A percentile compares a stretch with the other conserved stretches of the same genome.
phyloP scores from a whole-genome alignment of 2,329 filamentous ascomycete genomes.

The Cladophialophora yegresii region DNA sequence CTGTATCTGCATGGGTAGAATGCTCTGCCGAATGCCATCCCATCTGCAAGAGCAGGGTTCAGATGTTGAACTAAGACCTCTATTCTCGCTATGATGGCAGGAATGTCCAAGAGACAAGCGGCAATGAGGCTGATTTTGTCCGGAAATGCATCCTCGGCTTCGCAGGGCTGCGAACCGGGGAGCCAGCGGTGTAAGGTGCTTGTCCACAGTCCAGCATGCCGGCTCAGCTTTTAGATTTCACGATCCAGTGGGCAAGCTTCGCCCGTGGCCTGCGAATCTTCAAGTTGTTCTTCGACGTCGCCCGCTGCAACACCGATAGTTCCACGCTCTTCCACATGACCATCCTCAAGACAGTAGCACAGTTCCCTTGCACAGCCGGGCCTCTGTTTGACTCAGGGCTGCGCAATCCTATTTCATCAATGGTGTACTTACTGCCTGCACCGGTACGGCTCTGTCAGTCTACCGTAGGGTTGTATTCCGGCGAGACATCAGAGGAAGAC shows the following conservation, averaged over 20 bases:
- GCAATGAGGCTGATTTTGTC: background rate
- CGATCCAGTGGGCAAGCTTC: background rate
- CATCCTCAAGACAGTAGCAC: conserved; percentile 20
- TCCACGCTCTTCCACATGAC: background rate
- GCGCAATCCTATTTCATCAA: conserved; percentile 42
- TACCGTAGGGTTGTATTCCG: background rate
- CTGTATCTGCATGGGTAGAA: background rate
- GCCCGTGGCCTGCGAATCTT: background rate
- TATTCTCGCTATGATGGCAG: background rate
- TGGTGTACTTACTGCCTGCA: conserved; percentile 42
- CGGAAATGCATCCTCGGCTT: background rate
- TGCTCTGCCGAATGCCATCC: background rate
- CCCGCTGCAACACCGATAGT: background rate
- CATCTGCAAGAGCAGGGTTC: background rate
- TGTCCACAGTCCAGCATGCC: background rate
- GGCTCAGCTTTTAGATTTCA: background rate
- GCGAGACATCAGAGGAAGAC: background rate
- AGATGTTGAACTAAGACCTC: background rate
- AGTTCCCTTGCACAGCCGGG: conserved; percentile 39
- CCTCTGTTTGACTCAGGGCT: conserved; percentile 39
- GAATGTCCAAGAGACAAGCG: too few relatives aligned
- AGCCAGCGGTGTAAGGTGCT: too few relatives aligned
- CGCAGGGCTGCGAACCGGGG: too few relatives aligned
- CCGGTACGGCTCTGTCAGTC: background rate
- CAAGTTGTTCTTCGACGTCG: background rate